These are phyloP conservation scores for Sporothrix brasiliensis DNA, from an alignment of 2,329 filamentous ascomycete species.

Conservation along the genomic window DNA sequence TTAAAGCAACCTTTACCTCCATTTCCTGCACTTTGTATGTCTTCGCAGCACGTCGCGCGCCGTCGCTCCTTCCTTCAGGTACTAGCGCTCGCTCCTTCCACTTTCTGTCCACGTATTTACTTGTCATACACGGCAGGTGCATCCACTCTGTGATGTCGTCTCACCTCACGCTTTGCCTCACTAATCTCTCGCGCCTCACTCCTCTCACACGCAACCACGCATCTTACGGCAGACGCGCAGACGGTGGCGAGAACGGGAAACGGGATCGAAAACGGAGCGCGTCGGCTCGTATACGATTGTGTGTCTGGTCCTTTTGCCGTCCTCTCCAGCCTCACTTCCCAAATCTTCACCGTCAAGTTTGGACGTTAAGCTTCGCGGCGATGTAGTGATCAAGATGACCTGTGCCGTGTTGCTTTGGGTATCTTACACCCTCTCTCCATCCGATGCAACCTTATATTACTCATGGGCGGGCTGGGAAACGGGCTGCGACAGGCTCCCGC, in stretches of 20 bases:
- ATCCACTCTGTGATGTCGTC: constrained; percentile 4
- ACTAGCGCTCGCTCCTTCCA: constrained; percentile 9
- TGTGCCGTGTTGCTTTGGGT: background rate
- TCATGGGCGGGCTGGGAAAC: background rate
- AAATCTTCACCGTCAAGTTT: background rate
- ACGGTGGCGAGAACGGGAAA: background rate
- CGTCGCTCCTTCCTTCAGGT: constrained; percentile 10
- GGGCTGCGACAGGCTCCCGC: constrained; percentile 1
- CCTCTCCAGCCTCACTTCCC: background rate
- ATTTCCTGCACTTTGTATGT: background rate
- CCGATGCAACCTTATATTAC: constrained; percentile 1
- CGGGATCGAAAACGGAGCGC: background rate
- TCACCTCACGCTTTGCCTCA: constrained; percentile 17
- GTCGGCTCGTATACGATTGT: background rate
- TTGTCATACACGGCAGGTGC: background rate
- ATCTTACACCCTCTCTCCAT: background rate
- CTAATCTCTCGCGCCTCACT: background rate
- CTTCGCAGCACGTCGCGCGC: background rate
- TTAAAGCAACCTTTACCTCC: background rate
- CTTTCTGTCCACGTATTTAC: background rate
- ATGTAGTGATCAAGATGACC: background rate
- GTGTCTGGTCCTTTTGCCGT: background rate
- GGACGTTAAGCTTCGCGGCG: background rate
- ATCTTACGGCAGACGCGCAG: background rate
- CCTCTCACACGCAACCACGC: background rate